Evolutionary conservation across 2,329 filamentous ascomycete species (phyloP).

Genomic region (Ilyonectria robusta): DNA sequence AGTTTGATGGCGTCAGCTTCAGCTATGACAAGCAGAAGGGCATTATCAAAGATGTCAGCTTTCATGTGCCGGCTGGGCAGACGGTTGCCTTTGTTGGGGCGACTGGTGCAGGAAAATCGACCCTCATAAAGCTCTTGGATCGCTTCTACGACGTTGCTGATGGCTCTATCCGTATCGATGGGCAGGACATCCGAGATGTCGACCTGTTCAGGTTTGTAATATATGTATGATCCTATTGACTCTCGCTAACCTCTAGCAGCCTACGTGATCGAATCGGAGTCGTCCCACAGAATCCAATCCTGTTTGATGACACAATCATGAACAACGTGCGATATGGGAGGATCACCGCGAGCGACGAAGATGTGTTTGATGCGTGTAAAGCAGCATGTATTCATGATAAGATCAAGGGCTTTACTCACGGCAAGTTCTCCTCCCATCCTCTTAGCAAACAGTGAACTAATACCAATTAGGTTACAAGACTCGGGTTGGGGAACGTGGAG

Average conservation of each 20-base stretch:
- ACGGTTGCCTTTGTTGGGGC: conserved; percentile 73
- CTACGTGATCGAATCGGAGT: conserved; percentile 69
- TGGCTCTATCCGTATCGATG: conserved; percentile 69
- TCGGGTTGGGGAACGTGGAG: conserved; percentile 65
- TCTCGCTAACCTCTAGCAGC: conserved; percentile 51
- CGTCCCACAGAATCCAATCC: conserved; percentile 68
- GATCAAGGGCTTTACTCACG: conserved; percentile 67
- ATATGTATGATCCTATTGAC: not conserved
- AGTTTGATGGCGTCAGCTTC: conserved; percentile 70
- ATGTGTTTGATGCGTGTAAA: conserved; percentile 68
- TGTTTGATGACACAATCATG: conserved; percentile 72
- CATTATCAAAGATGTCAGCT: conserved; percentile 68
- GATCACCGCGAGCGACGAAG: conserved; percentile 67
- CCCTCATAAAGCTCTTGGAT: conserved; percentile 70
- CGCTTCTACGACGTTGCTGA: conserved; percentile 71
- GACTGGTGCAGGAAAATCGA: conserved; percentile 73
- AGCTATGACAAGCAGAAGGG: conserved; percentile 72
- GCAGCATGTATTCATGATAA: conserved; percentile 72
- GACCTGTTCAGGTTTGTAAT: conserved; percentile 60
- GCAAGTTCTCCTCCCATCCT: conserved; percentile 46
- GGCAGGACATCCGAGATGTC: conserved; percentile 69
- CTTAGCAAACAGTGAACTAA: conserved; percentile 27
- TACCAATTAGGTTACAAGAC: conserved; percentile 60
- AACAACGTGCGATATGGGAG: conserved; percentile 72
- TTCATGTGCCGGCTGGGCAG: conserved; percentile 65